These are phyloP conservation scores for Podila minutissima DNA, from an alignment of 192 early-diverging fungal genomes.

Conservation along the genomic window DNA sequence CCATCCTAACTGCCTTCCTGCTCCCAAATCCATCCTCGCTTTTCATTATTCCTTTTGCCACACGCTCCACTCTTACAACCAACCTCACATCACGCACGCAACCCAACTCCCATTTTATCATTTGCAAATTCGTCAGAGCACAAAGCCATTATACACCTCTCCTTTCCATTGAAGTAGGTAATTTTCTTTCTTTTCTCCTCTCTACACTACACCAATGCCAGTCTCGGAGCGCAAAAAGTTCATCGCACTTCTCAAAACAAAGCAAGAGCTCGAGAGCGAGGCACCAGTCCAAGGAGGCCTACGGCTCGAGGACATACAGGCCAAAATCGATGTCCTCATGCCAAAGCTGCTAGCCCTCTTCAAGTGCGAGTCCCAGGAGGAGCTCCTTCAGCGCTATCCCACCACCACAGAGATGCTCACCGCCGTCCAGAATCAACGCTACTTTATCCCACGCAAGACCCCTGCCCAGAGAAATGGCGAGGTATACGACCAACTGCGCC, in stretches of 20 bases:
- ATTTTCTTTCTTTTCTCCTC: neutral
- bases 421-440: slow-evolving; percentile 27
- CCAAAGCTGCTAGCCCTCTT: slow-evolving; percentile 16
- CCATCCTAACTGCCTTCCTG: too few relatives aligned
- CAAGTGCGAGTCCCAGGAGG: neutral
- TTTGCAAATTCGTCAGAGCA: neutral
- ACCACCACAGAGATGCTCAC: slow-evolving; percentile 17
- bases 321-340: slow-evolving; percentile 1
- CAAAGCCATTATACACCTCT: neutral
- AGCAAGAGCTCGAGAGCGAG: slow-evolving; percentile 17
- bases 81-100: too few relatives aligned
- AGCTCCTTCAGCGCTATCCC: slow-evolving; percentile 5
- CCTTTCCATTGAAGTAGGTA: neutral
- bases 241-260: slow-evolving; percentile 10
- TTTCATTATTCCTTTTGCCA: too few relatives aligned
- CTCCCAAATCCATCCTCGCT: too few relatives aligned
- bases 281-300: neutral
- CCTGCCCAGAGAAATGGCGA: slow-evolving; percentile 1
- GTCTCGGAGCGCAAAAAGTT: slow-evolving; percentile 38
- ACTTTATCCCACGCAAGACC: slow-evolving; percentile 16
- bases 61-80: too few relatives aligned
- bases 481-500: slow-evolving; percentile 19
- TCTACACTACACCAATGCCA: neutral
- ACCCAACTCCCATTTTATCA: too few relatives aligned
- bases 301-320: neutral